Percentiles rank a stretch among this genome's conserved stretches.
phyloP scores from a whole-genome alignment of 2,329 filamentous ascomycete species.

The Drechslera avenae region DNA sequence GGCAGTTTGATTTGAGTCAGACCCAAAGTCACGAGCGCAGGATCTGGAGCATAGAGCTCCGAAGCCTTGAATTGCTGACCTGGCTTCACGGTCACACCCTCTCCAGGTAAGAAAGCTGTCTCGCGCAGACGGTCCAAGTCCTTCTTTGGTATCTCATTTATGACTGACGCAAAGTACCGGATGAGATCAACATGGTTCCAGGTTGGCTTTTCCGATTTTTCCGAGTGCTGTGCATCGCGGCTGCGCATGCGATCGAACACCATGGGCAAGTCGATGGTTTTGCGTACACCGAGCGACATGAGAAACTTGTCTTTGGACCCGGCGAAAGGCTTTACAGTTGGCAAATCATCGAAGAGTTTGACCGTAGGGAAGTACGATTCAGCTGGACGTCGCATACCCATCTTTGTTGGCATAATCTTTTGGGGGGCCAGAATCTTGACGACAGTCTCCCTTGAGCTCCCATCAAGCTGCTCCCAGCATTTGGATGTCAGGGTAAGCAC shows the following conservation, averaged over 20 bases:
- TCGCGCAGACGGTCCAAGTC: constrained; percentile 80
- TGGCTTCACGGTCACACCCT: constrained; percentile 45
- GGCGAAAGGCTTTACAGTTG: constrained; percentile 72
- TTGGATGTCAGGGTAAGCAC: constrained; percentile 83
- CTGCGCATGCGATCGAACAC: constrained; percentile 87
- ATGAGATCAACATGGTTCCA: constrained; percentile 96
- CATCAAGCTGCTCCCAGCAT: constrained; percentile 81
- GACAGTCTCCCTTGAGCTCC: constrained; percentile 68
- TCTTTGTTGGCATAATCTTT: constrained; percentile 85
- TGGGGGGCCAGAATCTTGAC: constrained; percentile 67
- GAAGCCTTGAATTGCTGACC: constrained; percentile 44
- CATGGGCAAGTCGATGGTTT: constrained; percentile 91
- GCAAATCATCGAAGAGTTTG: constrained; percentile 91
- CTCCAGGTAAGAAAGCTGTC: constrained; percentile 79
- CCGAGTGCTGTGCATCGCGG: constrained; percentile 54
- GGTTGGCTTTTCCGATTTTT: constrained; percentile 56
- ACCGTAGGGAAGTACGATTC: constrained; percentile 95
- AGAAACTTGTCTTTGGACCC: constrained; percentile 91
- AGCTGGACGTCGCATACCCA: constrained; percentile 82
- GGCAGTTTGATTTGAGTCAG: constrained; percentile 67
- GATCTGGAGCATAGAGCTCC: constrained; percentile 45
- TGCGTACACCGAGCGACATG: constrained; percentile 81
- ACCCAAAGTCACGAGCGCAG: constrained; percentile 38
- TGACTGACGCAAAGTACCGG: constrained; percentile 89
- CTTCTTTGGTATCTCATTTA: constrained; percentile 80